Evolutionary conservation across 768 basidiomycete genomes (phyloP).

Genomic region (Suillus luteus): DNA sequence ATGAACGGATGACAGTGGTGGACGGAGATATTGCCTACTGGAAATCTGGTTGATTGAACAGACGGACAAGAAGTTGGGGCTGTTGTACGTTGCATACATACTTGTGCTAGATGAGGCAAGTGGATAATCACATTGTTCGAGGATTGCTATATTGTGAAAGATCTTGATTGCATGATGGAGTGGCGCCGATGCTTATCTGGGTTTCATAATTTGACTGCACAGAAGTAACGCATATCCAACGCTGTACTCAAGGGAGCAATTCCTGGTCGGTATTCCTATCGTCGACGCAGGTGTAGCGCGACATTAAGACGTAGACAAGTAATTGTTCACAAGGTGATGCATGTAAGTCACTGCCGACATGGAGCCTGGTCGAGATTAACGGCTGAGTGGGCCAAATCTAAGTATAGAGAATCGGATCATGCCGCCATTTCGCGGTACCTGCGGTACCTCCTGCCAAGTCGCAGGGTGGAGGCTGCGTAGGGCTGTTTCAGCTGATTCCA

Average conservation of each 20-base stretch:
- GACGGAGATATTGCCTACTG: slow-evolving; percentile 93
- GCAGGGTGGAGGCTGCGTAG: too few species aligned
- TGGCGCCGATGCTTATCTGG: not conserved
- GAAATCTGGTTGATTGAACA: slow-evolving; percentile 65
- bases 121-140: not conserved
- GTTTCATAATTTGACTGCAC: not conserved
- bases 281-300: not conserved
- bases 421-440: too few species aligned
- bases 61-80: slow-evolving; percentile 1
- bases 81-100: slow-evolving; percentile 14
- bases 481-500: not conserved
- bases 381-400: too few species aligned
- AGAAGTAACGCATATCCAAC: too few species aligned
- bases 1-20: slow-evolving; percentile 51
- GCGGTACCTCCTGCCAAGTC: too few species aligned
- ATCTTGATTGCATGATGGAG: not conserved
- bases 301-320: not conserved
- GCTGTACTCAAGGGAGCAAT: not conserved
- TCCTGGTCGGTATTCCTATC: not conserved
- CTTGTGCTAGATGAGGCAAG: slow-evolving; percentile 13
- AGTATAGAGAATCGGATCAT: too few species aligned
- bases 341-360: not conserved
- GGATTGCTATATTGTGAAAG: not conserved
- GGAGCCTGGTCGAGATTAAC: not conserved
- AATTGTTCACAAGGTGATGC: not conserved